Conservation (phyloP, 1,284 basidiomycete species). For the Naganishia liquefaciens region DNA sequence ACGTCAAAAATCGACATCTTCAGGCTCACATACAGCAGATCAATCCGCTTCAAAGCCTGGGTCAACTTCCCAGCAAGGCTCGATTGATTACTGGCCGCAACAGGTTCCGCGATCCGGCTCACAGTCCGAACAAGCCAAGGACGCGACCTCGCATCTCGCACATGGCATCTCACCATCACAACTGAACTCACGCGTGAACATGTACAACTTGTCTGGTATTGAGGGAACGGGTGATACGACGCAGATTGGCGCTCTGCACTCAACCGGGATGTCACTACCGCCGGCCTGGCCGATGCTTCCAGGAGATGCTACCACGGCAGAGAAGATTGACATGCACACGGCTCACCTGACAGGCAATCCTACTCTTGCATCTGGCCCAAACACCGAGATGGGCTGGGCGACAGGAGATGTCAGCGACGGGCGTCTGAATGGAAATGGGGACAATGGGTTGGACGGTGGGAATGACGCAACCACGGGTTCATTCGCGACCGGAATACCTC, state of each 20-base stretch:
- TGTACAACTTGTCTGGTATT: constrained; percentile 20
- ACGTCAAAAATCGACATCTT: constrained; percentile 16
- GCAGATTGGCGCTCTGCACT: constrained; percentile 9
- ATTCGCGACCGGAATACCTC: constrained; percentile 5
- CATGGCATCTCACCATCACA: constrained; percentile 21
- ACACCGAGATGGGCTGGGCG: neutral
- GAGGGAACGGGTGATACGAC: neutral
- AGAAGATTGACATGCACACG: constrained; percentile 20
- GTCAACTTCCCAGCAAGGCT: neutral
- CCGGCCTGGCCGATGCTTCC: constrained; percentile 31
- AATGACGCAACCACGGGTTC: neutral
- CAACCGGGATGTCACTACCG: constrained; percentile 16
- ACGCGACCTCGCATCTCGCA: constrained; percentile 2
- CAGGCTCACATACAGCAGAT: neutral
- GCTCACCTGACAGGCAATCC: constrained; percentile 14
- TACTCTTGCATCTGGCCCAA: constrained; percentile 1
- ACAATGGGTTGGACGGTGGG: neutral
- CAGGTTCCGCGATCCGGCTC: constrained; percentile 3
- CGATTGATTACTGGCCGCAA: constrained; percentile 23
- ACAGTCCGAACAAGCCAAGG: neutral
- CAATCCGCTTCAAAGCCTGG: neutral
- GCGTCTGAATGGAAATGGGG: neutral
- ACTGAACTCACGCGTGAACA: constrained; percentile 3
- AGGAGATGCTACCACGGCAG: constrained; percentile 8
- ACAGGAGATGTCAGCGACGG: neutral